Conservation (phyloP, 805 yeast species). For the Kodamaea leandrae region DNA sequence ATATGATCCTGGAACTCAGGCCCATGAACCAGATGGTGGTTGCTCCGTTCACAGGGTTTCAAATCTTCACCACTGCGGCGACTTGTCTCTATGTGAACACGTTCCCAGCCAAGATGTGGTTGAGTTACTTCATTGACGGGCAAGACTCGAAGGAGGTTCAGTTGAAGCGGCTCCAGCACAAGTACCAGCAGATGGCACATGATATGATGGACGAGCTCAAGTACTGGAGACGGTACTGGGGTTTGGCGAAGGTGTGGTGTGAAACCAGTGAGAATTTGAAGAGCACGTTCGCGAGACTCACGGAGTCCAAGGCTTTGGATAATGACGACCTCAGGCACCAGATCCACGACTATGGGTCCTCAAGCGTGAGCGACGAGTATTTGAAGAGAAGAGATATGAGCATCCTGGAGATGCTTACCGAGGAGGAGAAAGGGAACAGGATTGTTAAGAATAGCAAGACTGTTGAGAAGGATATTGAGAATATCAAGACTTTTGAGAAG, state of each 20-base stretch:
- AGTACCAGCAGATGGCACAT: conserved; percentile 20
- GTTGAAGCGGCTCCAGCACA: conserved; percentile 14
- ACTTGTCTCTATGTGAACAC: conserved; percentile 31
- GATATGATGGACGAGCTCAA: conserved; percentile 22
- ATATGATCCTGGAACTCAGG: conserved; percentile 20
- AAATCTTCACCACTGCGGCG: conserved; percentile 35
- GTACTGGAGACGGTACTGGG: conserved; percentile 30
- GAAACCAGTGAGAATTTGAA: conserved; percentile 24
- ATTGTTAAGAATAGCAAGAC: background rate
- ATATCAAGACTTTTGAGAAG: background rate
- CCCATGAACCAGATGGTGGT: conserved; percentile 26
- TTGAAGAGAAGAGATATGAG: conserved; percentile 14
- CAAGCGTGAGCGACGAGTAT: conserved; percentile 24
- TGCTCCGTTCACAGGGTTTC: conserved; percentile 39
- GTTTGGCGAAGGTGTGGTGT: conserved; percentile 30
- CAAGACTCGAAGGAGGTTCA: conserved; percentile 5
- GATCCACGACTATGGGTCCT: conserved; percentile 31
- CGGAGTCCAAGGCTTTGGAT: conserved; percentile 15
- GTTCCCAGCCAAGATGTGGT: conserved; percentile 22
- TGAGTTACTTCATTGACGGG: conserved; percentile 12
- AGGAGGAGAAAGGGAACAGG: conserved; percentile 6
- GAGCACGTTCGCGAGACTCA: conserved; percentile 18
- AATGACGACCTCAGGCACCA: conserved; percentile 23
- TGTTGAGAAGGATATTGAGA: background rate
- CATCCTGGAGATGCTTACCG: conserved; percentile 14